Base-by-base conservation (phyloP, 345 rosid species). In the Aurinia saxatilis region DNA sequence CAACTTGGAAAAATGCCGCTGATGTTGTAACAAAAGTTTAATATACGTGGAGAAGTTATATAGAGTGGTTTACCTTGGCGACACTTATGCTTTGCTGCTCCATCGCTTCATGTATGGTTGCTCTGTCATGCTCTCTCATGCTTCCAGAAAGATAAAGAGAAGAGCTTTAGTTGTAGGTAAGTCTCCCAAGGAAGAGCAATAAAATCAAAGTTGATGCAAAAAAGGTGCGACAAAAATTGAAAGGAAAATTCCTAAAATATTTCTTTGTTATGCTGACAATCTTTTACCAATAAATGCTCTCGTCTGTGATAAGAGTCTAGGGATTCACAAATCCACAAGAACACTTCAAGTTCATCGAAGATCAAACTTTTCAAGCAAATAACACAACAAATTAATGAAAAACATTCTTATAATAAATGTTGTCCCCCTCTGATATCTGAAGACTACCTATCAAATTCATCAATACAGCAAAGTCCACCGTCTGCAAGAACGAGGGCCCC, bases 401-500 rank as follows among this genome's bases (percentile, higher is more conserved):
- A n/a, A 23, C 7, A 53, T 13, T 8, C 10, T 14, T 31, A 23
- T 58, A 59, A 27, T 23, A 59, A 1, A 41, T 50, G 27, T 21
- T 47, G 31, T 19, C 35, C 19, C 27, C 36, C 9, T 19, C 29
- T 34, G 15, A 8, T 37, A 69, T 52, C n/a, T 17, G 18, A 54
- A 65, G 13, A 50, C 10, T 58, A 72, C 98, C 98, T 90, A 80
- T 87, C 98, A 77, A 92, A 92, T 78, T 92, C 97, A 21, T 92
- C 98, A 48, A 92, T 92, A 74, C 98, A 92, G 70, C 98, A 92
- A 68, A 92, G 86, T 35, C 98, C 98, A 71, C 98, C 97, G 48
- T 92, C 98, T 40, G 98, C 98, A 50, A 92, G 77, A 73, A 92
- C 98, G 72, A 92, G 97, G 55, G 98, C 98, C 17, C 98, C 98